Conservation (phyloP, 768 basidiomycete species). For the Hebeloma cylindrosporum region DNA sequence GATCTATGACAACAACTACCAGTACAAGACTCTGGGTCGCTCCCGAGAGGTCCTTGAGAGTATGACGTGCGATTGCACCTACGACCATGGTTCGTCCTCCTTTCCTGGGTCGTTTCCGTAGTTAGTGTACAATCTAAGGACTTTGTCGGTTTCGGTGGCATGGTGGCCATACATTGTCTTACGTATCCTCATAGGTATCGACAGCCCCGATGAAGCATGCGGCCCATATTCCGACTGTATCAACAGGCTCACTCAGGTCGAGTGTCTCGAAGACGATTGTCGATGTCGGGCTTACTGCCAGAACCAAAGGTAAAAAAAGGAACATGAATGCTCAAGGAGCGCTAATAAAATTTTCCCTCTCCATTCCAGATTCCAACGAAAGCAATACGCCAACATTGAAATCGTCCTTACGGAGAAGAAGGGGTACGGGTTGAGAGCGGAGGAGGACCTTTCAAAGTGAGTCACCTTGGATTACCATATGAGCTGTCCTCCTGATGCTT, state of each 20-base stretch:
- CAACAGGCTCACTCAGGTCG: constrained; percentile 95
- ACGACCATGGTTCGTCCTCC: constrained; percentile 70
- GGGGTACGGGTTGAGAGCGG: constrained; percentile 89
- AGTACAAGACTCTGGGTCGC: constrained; percentile 82
- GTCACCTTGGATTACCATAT: constrained; percentile 23
- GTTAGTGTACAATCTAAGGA: constrained; percentile 14
- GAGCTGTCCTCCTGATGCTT: constrained; percentile 8
- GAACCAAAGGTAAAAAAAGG: constrained; percentile 80
- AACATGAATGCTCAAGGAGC: constrained; percentile 9
- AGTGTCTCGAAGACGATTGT: constrained; percentile 91
- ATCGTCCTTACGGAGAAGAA: constrained; percentile 95
- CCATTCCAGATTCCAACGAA: constrained; percentile 74
- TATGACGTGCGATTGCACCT: constrained; percentile 93
- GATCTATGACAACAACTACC: constrained; percentile 80
- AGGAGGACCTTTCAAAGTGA: constrained; percentile 61
- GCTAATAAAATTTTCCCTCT: constrained; percentile 10
- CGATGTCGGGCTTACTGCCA: constrained; percentile 78
- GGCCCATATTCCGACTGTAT: constrained; percentile 92
- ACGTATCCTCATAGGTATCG: constrained; percentile 46
- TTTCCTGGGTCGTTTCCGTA: constrained; percentile 18
- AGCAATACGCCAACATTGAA: constrained; percentile 81
- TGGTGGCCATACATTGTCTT: constrained; percentile 25
- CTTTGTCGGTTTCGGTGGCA: not conserved
- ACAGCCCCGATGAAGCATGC: constrained; percentile 70
- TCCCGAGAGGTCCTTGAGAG: constrained; percentile 88